Evolutionary conservation across 352 stramenopile genomes (phyloP).

Genomic region (Pythium rishiriense): DNA sequence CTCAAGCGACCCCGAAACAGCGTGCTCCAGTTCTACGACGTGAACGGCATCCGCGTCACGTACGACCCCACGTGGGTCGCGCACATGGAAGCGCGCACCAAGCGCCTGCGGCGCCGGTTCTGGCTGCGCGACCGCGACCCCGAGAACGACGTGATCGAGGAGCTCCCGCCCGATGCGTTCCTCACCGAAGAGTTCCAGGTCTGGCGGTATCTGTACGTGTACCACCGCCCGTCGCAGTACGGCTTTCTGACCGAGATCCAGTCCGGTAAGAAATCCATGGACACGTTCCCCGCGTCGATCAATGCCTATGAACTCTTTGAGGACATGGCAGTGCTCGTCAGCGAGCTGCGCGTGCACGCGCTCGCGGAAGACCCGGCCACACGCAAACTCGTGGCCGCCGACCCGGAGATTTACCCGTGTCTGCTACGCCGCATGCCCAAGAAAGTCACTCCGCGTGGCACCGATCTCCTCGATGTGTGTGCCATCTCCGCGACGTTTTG

Average conservation of each 20-base stretch:
- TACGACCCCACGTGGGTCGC: neutral
- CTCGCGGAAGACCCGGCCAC: neutral
- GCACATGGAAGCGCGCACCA: neutral
- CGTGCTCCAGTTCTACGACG: neutral
- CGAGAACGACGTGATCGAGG: no score
- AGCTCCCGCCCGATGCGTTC: neutral
- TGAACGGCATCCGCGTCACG: neutral
- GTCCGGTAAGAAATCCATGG: neutral
- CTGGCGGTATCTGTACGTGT: slow-evolving; percentile 1
- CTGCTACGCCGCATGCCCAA: slow-evolving; percentile 2
- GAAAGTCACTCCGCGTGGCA: slow-evolving; percentile 5
- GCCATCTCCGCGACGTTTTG: neutral
- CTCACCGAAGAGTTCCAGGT: neutral
- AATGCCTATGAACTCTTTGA: slow-evolving; percentile 4
- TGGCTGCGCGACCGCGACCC: no score
- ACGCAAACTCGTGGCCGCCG: neutral
- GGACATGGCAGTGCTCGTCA: neutral
- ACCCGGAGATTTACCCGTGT: neutral
- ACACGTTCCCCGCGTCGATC: neutral
- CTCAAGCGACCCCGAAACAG: neutral
- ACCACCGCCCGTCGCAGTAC: neutral
- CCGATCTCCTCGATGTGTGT: slow-evolving; percentile 6
- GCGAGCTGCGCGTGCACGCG: neutral
- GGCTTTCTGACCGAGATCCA: slow-evolving; percentile 8
- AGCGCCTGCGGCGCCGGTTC: neutral